Evolutionary conservation across 2,329 filamentous ascomycete genomes (phyloP).

Genomic region (Stachybotrys elegans): DNA sequence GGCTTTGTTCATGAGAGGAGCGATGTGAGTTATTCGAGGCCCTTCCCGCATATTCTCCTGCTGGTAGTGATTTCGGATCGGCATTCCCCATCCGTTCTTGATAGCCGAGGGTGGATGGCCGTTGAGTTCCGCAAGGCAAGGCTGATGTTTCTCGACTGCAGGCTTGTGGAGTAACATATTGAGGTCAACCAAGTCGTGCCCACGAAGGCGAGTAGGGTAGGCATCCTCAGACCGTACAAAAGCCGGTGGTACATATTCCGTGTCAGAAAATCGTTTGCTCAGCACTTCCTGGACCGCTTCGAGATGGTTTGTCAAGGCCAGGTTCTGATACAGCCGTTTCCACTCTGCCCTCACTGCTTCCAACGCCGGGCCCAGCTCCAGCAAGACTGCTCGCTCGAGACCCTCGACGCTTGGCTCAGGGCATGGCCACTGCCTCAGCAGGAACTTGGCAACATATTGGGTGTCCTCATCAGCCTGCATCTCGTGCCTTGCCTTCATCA

Average conservation of each 20-base stretch:
- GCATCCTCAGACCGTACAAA: conserved; percentile 11
- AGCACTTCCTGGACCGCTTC: conserved; percentile 13
- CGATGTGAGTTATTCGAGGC: no score
- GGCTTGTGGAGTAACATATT: no score
- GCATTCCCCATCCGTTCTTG: no score
- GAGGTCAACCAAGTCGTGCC: conserved; percentile 13
- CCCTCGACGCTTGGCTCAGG: conserved; percentile 13
- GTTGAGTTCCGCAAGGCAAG: no score
- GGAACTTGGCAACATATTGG: conserved; percentile 14
- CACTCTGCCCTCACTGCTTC: conserved; percentile 18
- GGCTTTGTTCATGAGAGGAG: no score
- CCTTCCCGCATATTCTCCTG: no score
- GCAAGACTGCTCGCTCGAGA: conserved; percentile 9
- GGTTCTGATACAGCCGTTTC: conserved; percentile 16
- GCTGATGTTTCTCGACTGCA: no score
- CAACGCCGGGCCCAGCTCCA: conserved; percentile 16
- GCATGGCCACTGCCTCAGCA: conserved; percentile 19
- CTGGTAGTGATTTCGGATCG: no score
- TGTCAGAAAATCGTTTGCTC: conserved; percentile 9
- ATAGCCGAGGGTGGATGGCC: no score
- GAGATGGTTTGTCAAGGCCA: conserved; percentile 14
- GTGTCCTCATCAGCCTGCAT: conserved; percentile 16
- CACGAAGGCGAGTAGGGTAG: conserved; percentile 12
- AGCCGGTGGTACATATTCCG: conserved; percentile 9
- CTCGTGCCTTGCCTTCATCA: conserved; percentile 13